A percentile compares a stretch with the other conserved stretches of the same genome.
Evolutionary conservation across 176 grass and related monocot genomes (phyloP).

Genomic region (Eragrostis curvula): DNA sequence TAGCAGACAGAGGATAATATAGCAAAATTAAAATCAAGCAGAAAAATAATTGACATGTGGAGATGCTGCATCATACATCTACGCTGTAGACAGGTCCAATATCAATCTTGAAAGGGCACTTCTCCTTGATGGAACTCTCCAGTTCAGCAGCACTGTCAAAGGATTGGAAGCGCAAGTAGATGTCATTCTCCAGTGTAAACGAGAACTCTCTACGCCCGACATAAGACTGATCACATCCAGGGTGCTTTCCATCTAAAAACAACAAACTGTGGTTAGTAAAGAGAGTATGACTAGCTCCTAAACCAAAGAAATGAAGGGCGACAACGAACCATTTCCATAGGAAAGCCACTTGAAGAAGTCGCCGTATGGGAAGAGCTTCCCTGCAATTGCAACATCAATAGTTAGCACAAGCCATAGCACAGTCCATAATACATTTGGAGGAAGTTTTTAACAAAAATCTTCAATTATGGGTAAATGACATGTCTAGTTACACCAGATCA

Average conservation of each 20-base stretch:
- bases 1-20: slow-evolving; percentile 10
- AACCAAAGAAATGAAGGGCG: neutral
- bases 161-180: slow-evolving; percentile 89
- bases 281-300: neutral
- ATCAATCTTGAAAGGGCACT: slow-evolving; percentile 93
- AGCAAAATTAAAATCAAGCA: slow-evolving; percentile 16
- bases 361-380: slow-evolving; percentile 77
- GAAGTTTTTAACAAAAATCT: neutral
- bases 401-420: slow-evolving; percentile 10
- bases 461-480: neutral
- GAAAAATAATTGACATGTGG: slow-evolving; percentile 14
- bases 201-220: slow-evolving; percentile 86
- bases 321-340: slow-evolving; percentile 81
- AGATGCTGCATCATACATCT: slow-evolving; percentile 57
- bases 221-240: slow-evolving; percentile 81
- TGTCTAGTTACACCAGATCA: neutral
- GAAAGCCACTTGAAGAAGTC: slow-evolving; percentile 94
- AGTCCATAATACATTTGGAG: neutral
- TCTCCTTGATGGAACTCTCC: slow-evolving; percentile 82
- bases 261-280: neutral
- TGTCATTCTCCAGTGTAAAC: slow-evolving; percentile 90
- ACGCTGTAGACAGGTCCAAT: slow-evolving; percentile 91
- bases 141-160: slow-evolving; percentile 73
- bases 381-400: slow-evolving; percentile 43
- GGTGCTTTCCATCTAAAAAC: slow-evolving; percentile 86